Conservation (phyloP, 2,329 filamentous ascomycete species). For the Alternaria sp. region DNA sequence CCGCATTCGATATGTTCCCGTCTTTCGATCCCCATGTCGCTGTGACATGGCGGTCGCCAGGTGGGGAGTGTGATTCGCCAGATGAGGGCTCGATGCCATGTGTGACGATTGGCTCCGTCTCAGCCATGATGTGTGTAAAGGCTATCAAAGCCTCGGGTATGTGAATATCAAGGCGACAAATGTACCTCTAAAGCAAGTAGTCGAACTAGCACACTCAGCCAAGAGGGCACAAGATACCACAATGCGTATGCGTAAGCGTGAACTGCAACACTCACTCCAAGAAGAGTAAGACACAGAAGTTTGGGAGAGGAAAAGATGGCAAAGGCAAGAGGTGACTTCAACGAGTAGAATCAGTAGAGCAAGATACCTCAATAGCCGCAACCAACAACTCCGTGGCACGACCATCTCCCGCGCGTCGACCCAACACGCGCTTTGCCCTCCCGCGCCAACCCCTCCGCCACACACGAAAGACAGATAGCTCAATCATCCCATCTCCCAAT, state of each 20-base stretch:
- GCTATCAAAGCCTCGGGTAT: neutral
- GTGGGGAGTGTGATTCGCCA: conserved; percentile 40
- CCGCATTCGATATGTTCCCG: conserved; percentile 51
- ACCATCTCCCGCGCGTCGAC: conserved; percentile 7
- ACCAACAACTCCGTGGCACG: conserved; percentile 15
- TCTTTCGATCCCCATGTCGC: conserved; percentile 37
- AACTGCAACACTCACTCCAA: neutral
- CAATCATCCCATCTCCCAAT: conserved; percentile 8
- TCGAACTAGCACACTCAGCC: neutral
- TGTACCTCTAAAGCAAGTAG: neutral
- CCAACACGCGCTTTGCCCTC: neutral
- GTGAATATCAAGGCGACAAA: neutral
- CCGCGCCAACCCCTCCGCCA: neutral
- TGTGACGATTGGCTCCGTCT: conserved; percentile 36
- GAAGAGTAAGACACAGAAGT: neutral
- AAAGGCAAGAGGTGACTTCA: neutral
- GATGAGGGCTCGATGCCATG: conserved; percentile 43
- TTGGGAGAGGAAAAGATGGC: neutral
- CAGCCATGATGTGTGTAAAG: conserved; percentile 21
- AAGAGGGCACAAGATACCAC: conserved; percentile 1
- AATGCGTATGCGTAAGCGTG: neutral
- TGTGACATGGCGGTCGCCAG: conserved; percentile 26
- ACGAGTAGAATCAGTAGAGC: neutral
- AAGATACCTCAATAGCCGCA: neutral
- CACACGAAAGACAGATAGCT: neutral